A percentile compares a stretch with the other conserved stretches of the same genome.
phyloP scores from a whole-genome alignment of 2,329 filamentous ascomycete species.

The Colletotrichum zoysiae region DNA sequence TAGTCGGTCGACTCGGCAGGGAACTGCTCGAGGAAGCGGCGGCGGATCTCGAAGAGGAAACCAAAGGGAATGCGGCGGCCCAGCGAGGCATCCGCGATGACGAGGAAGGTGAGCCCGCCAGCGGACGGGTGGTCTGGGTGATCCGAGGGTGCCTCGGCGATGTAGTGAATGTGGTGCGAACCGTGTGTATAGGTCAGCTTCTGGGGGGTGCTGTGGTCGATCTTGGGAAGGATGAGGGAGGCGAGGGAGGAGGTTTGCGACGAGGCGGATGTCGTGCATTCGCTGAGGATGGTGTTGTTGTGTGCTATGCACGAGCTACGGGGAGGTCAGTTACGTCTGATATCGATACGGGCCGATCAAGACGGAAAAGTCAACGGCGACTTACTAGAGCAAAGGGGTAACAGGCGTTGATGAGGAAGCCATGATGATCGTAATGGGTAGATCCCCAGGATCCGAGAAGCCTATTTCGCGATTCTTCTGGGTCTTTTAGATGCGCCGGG shows the following conservation, averaged over 20 bases:
- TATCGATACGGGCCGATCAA: constrained; percentile 1
- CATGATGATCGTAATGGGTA: constrained; percentile 60
- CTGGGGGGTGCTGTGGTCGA: constrained; percentile 81
- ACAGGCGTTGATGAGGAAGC: constrained; percentile 77
- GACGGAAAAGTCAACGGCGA: constrained; percentile 40
- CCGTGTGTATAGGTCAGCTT: constrained; percentile 97
- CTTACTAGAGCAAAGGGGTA: constrained; percentile 81
- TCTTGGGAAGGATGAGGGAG: constrained; percentile 94
- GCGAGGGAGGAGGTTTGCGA: constrained; percentile 88
- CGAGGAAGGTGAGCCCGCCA: constrained; percentile 90
- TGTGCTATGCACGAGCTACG: constrained; percentile 91
- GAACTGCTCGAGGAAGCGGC: constrained; percentile 83
- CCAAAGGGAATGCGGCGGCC: constrained; percentile 93
- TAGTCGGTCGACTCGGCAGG: constrained; percentile 77
- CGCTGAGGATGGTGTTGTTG: constrained; percentile 90
- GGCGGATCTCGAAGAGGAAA: constrained; percentile 91
- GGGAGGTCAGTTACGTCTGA: constrained; percentile 36
- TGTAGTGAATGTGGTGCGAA: constrained; percentile 94
- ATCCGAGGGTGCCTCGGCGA: constrained; percentile 83
- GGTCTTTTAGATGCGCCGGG: not conserved
- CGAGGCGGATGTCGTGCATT: constrained; percentile 89
- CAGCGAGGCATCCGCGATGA: constrained; percentile 84
- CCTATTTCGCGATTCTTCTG: constrained; percentile 24
- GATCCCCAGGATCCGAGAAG: constrained; percentile 9
- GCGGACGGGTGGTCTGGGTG: constrained; percentile 70